These are phyloP conservation scores for Penicillium angulare DNA, from an alignment of 495 filamentous ascomycete species.

Conservation along the genomic window DNA sequence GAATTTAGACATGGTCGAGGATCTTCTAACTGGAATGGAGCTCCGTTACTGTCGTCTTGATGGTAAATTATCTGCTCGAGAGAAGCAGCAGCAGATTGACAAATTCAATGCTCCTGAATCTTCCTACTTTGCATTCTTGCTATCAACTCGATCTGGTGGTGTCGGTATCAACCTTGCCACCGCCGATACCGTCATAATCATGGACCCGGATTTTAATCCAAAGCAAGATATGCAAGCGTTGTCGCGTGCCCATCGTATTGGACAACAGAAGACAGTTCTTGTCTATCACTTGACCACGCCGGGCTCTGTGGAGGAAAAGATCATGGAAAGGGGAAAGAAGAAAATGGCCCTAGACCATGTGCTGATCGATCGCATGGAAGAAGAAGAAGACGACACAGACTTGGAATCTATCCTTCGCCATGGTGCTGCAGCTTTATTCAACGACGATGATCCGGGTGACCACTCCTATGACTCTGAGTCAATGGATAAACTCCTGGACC, in stretches of 20 bases:
- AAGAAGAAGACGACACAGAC: slow-evolving; percentile 74
- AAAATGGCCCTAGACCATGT: slow-evolving; percentile 94
- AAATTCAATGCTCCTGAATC: slow-evolving; percentile 86
- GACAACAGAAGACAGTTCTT: slow-evolving; percentile 91
- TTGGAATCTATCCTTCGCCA: slow-evolving; percentile 86
- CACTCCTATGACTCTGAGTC: slow-evolving; percentile 78
- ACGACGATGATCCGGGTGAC: slow-evolving; percentile 61
- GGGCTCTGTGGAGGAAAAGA: slow-evolving; percentile 87
- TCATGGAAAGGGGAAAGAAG: slow-evolving; percentile 91
- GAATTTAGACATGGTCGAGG: slow-evolving; percentile 85
- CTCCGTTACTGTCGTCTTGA: slow-evolving; percentile 78
- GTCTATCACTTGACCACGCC: slow-evolving; percentile 94
- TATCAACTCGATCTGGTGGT: slow-evolving; percentile 91
- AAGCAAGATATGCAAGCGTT: slow-evolving; percentile 97
- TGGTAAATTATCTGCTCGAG: slow-evolving; percentile 70
- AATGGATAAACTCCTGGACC: slow-evolving; percentile 85
- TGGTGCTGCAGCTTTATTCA: slow-evolving; percentile 83
- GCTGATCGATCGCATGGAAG: slow-evolving; percentile 85
- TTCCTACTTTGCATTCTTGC: slow-evolving; percentile 78
- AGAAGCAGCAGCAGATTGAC: slow-evolving; percentile 94
- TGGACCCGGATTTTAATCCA: slow-evolving; percentile 97
- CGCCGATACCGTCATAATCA: slow-evolving; percentile 96
- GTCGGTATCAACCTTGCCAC: slow-evolving; percentile 98
- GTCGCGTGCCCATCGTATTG: slow-evolving; percentile 91
- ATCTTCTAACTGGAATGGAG: slow-evolving; percentile 74